Conservation (phyloP, 208 protist species). For the Leishmania major region DNA sequence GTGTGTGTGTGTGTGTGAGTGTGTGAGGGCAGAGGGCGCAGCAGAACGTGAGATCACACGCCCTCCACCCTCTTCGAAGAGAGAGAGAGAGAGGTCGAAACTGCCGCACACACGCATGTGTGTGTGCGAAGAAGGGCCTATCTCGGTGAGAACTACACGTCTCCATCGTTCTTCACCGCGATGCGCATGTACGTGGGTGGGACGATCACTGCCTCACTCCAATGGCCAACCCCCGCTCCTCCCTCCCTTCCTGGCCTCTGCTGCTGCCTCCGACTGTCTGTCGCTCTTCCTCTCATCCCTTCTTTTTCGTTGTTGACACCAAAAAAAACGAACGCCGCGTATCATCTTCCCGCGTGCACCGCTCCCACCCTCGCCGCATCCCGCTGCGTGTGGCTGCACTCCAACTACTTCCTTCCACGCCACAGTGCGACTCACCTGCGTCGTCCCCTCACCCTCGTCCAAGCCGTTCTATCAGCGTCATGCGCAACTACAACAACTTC, state of each 20-base stretch:
- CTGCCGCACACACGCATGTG: no score
- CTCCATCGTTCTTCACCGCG: no score
- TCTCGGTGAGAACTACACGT: no score
- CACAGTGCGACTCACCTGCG: neutral
- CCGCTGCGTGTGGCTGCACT: neutral
- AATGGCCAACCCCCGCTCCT: neutral
- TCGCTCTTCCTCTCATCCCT: neutral
- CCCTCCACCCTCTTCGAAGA: no score
- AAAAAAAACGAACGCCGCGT: neutral
- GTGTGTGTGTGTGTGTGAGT: no score
- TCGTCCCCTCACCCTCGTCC: neutral
- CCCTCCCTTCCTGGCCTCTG: neutral
- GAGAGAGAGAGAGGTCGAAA: no score
- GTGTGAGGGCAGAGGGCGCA: no score
- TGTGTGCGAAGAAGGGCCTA: no score
- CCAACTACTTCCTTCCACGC: neutral
- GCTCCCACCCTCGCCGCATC: neutral
- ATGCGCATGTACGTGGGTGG: no score
- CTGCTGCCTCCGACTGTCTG: neutral
- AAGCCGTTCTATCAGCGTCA: conserved; percentile 17
- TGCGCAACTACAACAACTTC: conserved; percentile 97
- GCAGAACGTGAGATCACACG: no score
- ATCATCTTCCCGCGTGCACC: neutral
- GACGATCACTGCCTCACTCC: no score
- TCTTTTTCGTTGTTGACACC: neutral